Conservation (phyloP, 2,329 filamentous ascomycete genomes). For the Didymosphaeria variabile region DNA sequence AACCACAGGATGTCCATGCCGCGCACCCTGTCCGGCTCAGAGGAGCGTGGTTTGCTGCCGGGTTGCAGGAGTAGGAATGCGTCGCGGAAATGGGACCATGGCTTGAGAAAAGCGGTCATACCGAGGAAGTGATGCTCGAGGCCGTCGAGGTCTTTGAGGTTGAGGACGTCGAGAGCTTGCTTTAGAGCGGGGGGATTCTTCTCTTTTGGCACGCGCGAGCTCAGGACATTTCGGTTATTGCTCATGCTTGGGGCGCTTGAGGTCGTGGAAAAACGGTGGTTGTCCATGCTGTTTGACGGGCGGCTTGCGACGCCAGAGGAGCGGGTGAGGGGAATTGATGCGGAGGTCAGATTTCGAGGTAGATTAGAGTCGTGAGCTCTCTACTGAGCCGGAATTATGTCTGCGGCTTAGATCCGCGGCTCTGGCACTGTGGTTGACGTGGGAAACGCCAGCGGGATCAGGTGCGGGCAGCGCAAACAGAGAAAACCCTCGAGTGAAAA, state of each 20-base stretch:
- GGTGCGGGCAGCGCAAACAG: constrained; percentile 2
- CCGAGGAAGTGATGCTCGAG: constrained; percentile 42
- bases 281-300: neutral
- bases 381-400: neutral
- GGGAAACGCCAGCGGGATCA: neutral
- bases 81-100: constrained; percentile 45
- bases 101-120: constrained; percentile 39
- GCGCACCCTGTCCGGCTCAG: constrained; percentile 23
- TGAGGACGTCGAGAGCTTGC: constrained; percentile 35
- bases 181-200: constrained; percentile 22
- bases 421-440: neutral
- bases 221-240: neutral
- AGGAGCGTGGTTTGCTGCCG: constrained; percentile 21
- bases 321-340: neutral
- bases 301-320: neutral
- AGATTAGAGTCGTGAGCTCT: neutral
- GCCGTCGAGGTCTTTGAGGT: constrained; percentile 27
- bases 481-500: neutral
- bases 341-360: neutral
- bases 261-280: constrained; percentile 1
- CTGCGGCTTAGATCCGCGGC: neutral
- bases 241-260: constrained; percentile 1
- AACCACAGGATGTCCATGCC: constrained; percentile 40
- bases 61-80: constrained; percentile 31
- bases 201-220: constrained; percentile 11